Conservation (phyloP, 768 basidiomycete species). For the Boletus rubropictus region DNA sequence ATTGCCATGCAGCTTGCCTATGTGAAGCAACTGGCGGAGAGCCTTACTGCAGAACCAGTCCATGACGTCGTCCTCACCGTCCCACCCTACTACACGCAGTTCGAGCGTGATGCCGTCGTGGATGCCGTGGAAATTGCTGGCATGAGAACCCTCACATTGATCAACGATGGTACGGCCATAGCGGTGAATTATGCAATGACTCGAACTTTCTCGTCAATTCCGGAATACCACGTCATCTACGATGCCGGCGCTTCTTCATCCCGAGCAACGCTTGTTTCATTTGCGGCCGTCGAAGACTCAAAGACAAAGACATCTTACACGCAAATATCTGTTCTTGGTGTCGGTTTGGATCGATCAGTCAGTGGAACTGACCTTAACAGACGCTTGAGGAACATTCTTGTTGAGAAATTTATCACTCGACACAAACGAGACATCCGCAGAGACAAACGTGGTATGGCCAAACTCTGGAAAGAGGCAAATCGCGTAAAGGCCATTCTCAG, state of each 20-base stretch:
- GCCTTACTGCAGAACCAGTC: slow-evolving; percentile 67
- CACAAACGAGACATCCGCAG: slow-evolving; percentile 60
- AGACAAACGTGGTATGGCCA: slow-evolving; percentile 84
- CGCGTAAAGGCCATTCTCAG: slow-evolving; percentile 89
- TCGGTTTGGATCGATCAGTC: slow-evolving; percentile 70
- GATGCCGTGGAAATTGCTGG: slow-evolving; percentile 93
- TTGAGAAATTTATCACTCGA: slow-evolving; percentile 68
- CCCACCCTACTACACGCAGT: slow-evolving; percentile 84
- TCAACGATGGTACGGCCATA: slow-evolving; percentile 93
- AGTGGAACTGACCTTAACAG: slow-evolving; percentile 86
- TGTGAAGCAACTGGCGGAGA: slow-evolving; percentile 82
- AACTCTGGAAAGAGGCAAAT: slow-evolving; percentile 89
- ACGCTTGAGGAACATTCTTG: slow-evolving; percentile 73
- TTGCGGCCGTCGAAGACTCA: slow-evolving; percentile 43
- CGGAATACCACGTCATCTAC: slow-evolving; percentile 86
- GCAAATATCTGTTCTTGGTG: slow-evolving; percentile 70
- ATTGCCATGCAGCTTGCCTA: slow-evolving; percentile 92
- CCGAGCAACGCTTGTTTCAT: slow-evolving; percentile 70
- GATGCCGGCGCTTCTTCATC: slow-evolving; percentile 88
- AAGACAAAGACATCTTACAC: slow-evolving; percentile 54
- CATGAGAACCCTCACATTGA: slow-evolving; percentile 71
- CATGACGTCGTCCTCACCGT: slow-evolving; percentile 84
- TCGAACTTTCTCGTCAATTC: slow-evolving; percentile 63
- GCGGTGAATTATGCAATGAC: slow-evolving; percentile 99
- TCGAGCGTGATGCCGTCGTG: slow-evolving; percentile 84